Percentiles rank a stretch among this genome's conserved stretches.
Conservation (phyloP, 192 early-diverging fungal genomes). For the Rhizophagus clarus region DNA sequence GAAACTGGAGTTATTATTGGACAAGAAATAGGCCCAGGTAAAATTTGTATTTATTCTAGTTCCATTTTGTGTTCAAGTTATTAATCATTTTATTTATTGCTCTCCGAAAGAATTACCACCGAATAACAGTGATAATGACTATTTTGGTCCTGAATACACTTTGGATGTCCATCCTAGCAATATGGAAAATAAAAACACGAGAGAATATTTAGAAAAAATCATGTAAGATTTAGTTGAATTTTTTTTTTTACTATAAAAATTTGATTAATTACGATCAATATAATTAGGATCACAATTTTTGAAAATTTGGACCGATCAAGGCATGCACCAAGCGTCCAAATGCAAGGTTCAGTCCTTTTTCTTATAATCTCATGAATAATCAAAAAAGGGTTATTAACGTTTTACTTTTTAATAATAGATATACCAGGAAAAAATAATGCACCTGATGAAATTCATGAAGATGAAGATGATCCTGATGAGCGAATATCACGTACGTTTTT, state of each 20-base stretch:
- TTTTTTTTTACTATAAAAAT: neutral
- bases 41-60: neutral
- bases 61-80: neutral
- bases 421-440: neutral
- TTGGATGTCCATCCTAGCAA: constrained; percentile 85
- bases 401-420: neutral
- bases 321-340: constrained; percentile 80
- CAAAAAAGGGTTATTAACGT: neutral
- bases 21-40: constrained; percentile 31
- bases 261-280: neutral
- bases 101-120: neutral
- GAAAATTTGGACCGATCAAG: constrained; percentile 70
- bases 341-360: constrained; percentile 54
- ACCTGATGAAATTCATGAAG: constrained; percentile 52
- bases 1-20: constrained; percentile 87
- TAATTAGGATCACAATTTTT: constrained; percentile 48
- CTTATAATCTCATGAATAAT: neutral
- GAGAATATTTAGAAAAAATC: constrained; percentile 42
- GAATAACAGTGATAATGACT: constrained; percentile 54
- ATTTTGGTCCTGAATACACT: constrained; percentile 88
- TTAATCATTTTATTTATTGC: neutral
- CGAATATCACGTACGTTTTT: constrained; percentile 57
- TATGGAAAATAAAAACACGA: constrained; percentile 85
- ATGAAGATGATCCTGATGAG: constrained; percentile 61
- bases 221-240: neutral